Evolutionary conservation across 1,284 basidiomycete genomes (phyloP).

Genomic region (Cryptococcus amylolentus): DNA sequence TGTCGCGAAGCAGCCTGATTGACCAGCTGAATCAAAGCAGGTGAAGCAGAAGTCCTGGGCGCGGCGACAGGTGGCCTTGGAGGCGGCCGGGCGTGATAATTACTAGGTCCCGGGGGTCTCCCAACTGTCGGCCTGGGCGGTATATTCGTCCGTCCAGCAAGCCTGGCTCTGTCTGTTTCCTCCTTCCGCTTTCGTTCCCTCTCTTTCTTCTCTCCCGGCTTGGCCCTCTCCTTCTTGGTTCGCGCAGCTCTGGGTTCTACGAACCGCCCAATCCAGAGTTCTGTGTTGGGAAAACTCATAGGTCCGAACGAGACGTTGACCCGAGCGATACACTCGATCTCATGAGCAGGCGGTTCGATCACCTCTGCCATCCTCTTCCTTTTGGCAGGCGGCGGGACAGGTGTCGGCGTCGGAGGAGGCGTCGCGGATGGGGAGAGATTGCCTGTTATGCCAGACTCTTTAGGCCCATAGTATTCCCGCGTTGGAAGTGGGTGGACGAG

Average conservation of each 20-base stretch:
- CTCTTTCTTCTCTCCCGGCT: slow-evolving; percentile 10
- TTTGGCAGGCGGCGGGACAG: not conserved
- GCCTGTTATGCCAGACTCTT: not conserved
- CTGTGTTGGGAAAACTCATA: slow-evolving; percentile 39
- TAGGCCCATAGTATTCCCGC: slow-evolving; percentile 28
- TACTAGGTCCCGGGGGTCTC: not conserved
- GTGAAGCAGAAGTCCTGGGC: slow-evolving; percentile 11
- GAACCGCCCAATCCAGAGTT: slow-evolving; percentile 46
- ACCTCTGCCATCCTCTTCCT: slow-evolving; percentile 12
- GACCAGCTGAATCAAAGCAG: slow-evolving; percentile 39
- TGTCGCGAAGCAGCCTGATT: slow-evolving; percentile 41
- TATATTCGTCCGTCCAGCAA: not conserved
- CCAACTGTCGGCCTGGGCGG: not conserved
- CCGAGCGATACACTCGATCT: slow-evolving; percentile 44
- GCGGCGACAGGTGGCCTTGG: not conserved
- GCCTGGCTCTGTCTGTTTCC: slow-evolving; percentile 1
- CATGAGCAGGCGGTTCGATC: slow-evolving; percentile 37
- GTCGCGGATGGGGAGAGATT: slow-evolving; percentile 2
- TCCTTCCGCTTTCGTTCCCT: slow-evolving; percentile 5
- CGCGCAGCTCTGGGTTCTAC: slow-evolving; percentile 30
- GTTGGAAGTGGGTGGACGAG: slow-evolving; percentile 27
- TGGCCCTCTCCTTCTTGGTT: not conserved
- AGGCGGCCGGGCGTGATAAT: not conserved
- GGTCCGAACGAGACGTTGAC: slow-evolving; percentile 40
- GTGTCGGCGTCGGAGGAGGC: not conserved